Conservation (phyloP, 108 stramenopile genomes). For the Cyclotella baltica region DNA sequence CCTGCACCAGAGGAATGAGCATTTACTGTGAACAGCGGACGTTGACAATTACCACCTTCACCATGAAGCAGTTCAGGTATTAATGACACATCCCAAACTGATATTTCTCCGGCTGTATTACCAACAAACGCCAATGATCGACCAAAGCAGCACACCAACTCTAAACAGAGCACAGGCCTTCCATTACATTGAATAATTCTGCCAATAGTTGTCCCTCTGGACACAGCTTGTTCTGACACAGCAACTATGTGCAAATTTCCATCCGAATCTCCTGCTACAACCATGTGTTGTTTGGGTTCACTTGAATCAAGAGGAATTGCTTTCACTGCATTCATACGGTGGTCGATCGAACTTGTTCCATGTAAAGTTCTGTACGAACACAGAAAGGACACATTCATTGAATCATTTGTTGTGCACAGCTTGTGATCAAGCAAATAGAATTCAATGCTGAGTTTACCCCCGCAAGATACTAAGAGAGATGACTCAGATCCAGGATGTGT, state of each 20-base stretch:
- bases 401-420: not conserved
- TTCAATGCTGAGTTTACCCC: constrained; percentile 71
- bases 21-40: constrained; percentile 36
- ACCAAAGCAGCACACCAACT: constrained; percentile 29
- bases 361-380: constrained; percentile 54
- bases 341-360: constrained; percentile 66
- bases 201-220: constrained; percentile 44
- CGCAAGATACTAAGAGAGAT: constrained; percentile 67
- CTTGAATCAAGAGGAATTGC: constrained; percentile 55
- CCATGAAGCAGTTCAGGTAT: not conserved
- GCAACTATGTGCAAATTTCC: constrained; percentile 63
- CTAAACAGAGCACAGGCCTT: constrained; percentile 71
- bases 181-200: constrained; percentile 30
- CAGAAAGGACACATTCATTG: constrained; percentile 45
- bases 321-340: constrained; percentile 77
- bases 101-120: constrained; percentile 69
- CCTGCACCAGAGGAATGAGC: constrained; percentile 77
- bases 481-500: constrained; percentile 32
- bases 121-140: constrained; percentile 62
- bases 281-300: constrained; percentile 48
- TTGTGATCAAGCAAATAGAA: constrained; percentile 65
- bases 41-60: not conserved
- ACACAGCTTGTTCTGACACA: constrained; percentile 30
- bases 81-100: constrained; percentile 59
- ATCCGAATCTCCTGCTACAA: constrained; percentile 78